Evolutionary conservation across 1,139 yeast species (phyloP).

Genomic region (Yamadazyma blattariae): DNA sequence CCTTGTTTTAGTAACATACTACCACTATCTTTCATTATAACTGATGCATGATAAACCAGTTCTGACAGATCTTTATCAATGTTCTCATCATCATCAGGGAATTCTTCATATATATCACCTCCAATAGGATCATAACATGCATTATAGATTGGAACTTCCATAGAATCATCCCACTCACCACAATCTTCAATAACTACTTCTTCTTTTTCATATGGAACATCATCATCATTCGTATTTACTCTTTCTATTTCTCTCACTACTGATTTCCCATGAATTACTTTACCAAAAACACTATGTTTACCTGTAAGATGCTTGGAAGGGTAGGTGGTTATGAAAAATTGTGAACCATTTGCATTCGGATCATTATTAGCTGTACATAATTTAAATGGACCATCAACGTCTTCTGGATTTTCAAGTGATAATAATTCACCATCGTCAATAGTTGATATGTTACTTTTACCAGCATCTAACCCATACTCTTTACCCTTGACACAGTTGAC

Average conservation of each 20-base stretch:
- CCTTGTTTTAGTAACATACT: slow-evolving; percentile 54
- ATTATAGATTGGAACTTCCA: slow-evolving; percentile 54
- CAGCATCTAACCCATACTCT: slow-evolving; percentile 33
- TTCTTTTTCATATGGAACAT: slow-evolving; percentile 31
- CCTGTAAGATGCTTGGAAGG: slow-evolving; percentile 73
- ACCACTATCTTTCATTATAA: slow-evolving; percentile 64
- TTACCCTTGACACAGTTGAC: slow-evolving; percentile 26
- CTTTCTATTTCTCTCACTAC: slow-evolving; percentile 65
- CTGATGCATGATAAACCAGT: slow-evolving; percentile 50
- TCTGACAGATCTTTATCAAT: slow-evolving; percentile 58
- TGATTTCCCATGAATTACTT: slow-evolving; percentile 61
- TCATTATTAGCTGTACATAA: slow-evolving; percentile 71
- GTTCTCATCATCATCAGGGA: slow-evolving; percentile 64
- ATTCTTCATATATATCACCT: slow-evolving; percentile 72
- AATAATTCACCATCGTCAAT: slow-evolving; percentile 34
- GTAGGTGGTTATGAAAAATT: slow-evolving; percentile 74
- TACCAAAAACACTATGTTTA: slow-evolving; percentile 78
- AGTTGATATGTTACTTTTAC: slow-evolving; percentile 54
- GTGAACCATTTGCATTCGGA: slow-evolving; percentile 62
- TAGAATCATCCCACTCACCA: slow-evolving; percentile 60
- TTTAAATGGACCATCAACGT: slow-evolving; percentile 45
- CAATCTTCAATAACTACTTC: slow-evolving; percentile 55
- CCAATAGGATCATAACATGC: slow-evolving; percentile 61
- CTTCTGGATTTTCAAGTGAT: slow-evolving; percentile 59
- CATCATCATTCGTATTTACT: slow-evolving; percentile 38